Percentiles rank a stretch among this genome's conserved stretches.
These are phyloP conservation scores for Allium sativum DNA, from an alignment of 106 monocot genomes.

Conservation along the genomic window DNA sequence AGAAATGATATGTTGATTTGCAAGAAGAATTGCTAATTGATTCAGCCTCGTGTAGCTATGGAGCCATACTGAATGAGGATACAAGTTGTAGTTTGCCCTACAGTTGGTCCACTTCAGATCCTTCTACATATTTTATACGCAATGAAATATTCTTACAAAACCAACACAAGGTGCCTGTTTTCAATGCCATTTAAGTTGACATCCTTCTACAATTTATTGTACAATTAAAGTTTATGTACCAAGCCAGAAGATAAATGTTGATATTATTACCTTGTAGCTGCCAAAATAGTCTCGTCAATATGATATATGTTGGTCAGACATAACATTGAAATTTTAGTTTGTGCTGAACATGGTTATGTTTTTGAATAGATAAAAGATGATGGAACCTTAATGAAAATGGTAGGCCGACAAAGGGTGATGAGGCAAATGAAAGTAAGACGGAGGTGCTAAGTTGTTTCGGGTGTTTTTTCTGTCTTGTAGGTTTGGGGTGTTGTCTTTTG, in stretches of 20 bases:
- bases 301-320: neutral
- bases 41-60: conserved; percentile 42
- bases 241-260: no score
- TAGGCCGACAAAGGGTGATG: no score
- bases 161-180: conserved; percentile 82
- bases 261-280: neutral
- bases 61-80: conserved; percentile 74
- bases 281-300: no score
- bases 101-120: conserved; percentile 80
- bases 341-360: neutral
- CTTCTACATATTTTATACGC: conserved; percentile 77
- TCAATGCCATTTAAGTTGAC: conserved; percentile 42
- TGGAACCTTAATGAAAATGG: conserved; percentile 91
- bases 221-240: no score
- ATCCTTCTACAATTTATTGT: no score
- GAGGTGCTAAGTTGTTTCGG: no score
- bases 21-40: conserved; percentile 33
- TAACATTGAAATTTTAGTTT: neutral
- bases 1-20: conserved; percentile 53
- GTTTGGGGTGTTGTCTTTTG: no score
- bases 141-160: conserved; percentile 83
- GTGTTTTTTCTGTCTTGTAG: no score
- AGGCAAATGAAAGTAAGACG: no score
- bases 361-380: conserved; percentile 64
- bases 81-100: conserved; percentile 35